Evolutionary conservation across 1,284 basidiomycete genomes (phyloP), one percentile per base, ranked within the genome.

Genomic region (Ceratobasidium sp.): DNA sequence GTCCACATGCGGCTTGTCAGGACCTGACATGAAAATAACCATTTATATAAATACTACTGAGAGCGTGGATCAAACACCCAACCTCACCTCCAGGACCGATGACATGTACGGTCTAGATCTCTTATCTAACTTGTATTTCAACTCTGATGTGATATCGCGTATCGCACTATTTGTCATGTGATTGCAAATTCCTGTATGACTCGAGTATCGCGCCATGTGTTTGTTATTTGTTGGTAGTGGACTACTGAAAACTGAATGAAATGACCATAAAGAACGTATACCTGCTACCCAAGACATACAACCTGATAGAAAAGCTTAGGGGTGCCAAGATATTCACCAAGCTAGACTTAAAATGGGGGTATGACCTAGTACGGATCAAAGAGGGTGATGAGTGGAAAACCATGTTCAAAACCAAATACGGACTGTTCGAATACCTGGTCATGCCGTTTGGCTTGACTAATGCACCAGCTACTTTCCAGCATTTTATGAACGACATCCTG

Each of bases 361-460:
- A 82, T 71, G 80, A 84, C 75, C 81, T 81, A 0, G 25, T 85
- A 0, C 77, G 81, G 0, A 80, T 85, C 1, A 52, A 57, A 11
- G 64, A 57, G 52, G 81, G 82, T 0, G 78, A 83, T 59, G 81
- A 83, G 69, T 82, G 81, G 82, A 85, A 84, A 66, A 85, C 84
- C 0, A 82, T 83, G 0, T 86, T 86, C 79, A 22, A 77, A 1
- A 84, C 82, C 0, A 81, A 80, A 17, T 83, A 82, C 17, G 85
- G 85, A 17, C 73, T 82, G 1, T 86, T 82, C 77, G 82, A 86
- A 79, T 85, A 79, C 76, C 74, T 80, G 0, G 84, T 87, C 44
- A 84, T 87, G 83, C 84, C 83, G 4, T 57, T 57, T 29, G 56
- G 56, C 3, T 29, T 57, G 11, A 57, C 56, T 17, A 57, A 57